Conservation (phyloP, 192 early-diverging fungal genomes). For the Lobosporangium transversale region DNA sequence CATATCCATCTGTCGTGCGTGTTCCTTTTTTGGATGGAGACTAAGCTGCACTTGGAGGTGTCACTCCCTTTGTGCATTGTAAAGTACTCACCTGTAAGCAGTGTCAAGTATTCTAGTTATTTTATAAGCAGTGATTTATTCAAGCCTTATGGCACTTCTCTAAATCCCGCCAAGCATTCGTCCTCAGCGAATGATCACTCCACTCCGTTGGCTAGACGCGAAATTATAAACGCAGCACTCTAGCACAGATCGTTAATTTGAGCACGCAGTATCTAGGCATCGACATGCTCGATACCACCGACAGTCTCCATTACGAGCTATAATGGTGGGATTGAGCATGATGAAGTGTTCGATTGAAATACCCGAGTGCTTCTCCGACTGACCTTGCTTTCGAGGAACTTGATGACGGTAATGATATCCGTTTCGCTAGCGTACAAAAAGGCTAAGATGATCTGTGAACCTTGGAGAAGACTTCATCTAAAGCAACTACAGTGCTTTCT, state of each 20-base stretch:
- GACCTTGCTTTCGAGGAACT: not conserved
- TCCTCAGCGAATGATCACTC: not conserved
- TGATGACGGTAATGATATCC: not conserved
- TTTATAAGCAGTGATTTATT: too few species aligned
- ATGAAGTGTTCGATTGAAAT: constrained; percentile 53
- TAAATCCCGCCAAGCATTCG: constrained; percentile 3
- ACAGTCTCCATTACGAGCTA: constrained; percentile 42
- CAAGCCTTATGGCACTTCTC: too few species aligned
- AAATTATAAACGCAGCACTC: constrained; percentile 17
- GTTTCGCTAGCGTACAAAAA: not conserved
- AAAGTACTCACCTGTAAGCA: too few species aligned
- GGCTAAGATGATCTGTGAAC: not conserved
- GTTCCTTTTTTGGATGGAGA: too few species aligned
- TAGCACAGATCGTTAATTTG: constrained; percentile 21
- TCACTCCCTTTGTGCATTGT: constrained; percentile 17
- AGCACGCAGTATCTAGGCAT: constrained; percentile 17
- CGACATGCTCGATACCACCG: constrained; percentile 4
- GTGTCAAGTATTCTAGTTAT: too few species aligned
- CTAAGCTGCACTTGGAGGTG: too few species aligned
- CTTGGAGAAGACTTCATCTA: not conserved
- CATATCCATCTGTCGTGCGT: too few species aligned
- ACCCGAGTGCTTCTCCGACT: constrained; percentile 32
- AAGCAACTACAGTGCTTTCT: not conserved
- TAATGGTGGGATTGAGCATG: not conserved
- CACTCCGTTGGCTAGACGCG: constrained; percentile 7